Evolutionary conservation across 768 basidiomycete genomes (phyloP), one percentile per base, ranked within the genome.

Genomic region (Rhizopogon salebrosus): DNA sequence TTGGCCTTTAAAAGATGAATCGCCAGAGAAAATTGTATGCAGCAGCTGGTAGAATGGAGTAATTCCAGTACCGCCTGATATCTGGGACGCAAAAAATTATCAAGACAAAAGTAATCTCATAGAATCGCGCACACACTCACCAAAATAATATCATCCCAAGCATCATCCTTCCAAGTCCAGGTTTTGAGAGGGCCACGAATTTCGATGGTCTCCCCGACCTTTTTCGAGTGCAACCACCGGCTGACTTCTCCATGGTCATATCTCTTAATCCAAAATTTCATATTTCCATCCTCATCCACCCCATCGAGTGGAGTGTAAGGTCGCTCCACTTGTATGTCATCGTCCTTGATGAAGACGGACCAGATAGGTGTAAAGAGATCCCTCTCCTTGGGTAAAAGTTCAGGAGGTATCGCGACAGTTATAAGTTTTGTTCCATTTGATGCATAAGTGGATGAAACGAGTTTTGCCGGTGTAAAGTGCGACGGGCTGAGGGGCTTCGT

Each of bases 1-100:
- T 2, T 78, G 82, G 41, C 87, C 82, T 26, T 64, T 65, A 20
- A 70, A 55, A 22, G 48, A 14, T 42, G 56, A 37, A 37, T 55
- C 53, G 18, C 69, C 37, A 26, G 62, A 69, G 39, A 90, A 80
- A 13, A 79, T 61, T 6, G 69, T 69, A 60, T 86, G 76, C 53
- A 92, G 73, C 18, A 93, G 74, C 62, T 93, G 91, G 61, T 82
- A 83, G 64, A 93, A 92, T 3, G 91, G 92, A 14, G 91, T 86
- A 45, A 93, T 84, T 26, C 92, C 91, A 4, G 91, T 93, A 24
- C 91, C 91, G 35, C 91, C 91, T 40, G 89, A 92, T 51, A 93
- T 84, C 91, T 93, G 54, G n/a, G 14, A 37, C 9, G 13, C 22
- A 26, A 41, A 35, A 8, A 8, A n/a, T 38, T 9, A 34, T 27